Evolutionary conservation across 768 basidiomycete genomes (phyloP), one percentile per base, ranked within the genome.

Genomic region (Kwoniella dendrophila): DNA sequence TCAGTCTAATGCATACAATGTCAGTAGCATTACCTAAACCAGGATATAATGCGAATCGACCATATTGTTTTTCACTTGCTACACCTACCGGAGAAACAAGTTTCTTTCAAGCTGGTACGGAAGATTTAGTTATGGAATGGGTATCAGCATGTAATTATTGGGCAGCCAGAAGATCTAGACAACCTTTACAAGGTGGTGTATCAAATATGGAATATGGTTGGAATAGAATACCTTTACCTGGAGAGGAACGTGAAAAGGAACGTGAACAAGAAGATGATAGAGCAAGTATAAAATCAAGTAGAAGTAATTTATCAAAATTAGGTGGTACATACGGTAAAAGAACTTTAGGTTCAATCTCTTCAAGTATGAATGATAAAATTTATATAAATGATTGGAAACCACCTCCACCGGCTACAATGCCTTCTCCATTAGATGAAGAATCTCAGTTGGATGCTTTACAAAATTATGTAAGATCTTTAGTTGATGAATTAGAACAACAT

Each of bases 181-280:
- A 97, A 75, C 96, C 96, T 0, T 84, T 99, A 2, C 85, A 90
- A 1, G 96, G 96, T 4, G 96, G 96, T 24, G 94, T 99, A 7
- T 93, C 92, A 50, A 99, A 98, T 81, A 95, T 98, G 90, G 96
- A 99, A 78, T 96, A 98, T 74, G 96, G 96, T 8, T 99, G 96
- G 96, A 94, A 86, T 77, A 85, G 90, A 20, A 84, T 92, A 7
- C 69, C 82, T 24, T 60, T 56, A 30, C 38, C 51, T 1, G 27
- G 22, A 16, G 53, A 56, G 5, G 68, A 65, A 12, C 57, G 59
- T 5, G 83, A 88, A 56, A 82, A 82, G 59, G n/a, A 78, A 72
- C 12, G 73, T 84, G 24, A 90, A 90, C 77, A 82, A 83, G 18
- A 78, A 86, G 73, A 94, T 47, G 56, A 71, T 43, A 24, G 53